Evolutionary conservation across 2,329 filamentous ascomycete genomes (phyloP), one percentile per base, ranked within the genome.

Genomic region (Alternaria sp.): DNA sequence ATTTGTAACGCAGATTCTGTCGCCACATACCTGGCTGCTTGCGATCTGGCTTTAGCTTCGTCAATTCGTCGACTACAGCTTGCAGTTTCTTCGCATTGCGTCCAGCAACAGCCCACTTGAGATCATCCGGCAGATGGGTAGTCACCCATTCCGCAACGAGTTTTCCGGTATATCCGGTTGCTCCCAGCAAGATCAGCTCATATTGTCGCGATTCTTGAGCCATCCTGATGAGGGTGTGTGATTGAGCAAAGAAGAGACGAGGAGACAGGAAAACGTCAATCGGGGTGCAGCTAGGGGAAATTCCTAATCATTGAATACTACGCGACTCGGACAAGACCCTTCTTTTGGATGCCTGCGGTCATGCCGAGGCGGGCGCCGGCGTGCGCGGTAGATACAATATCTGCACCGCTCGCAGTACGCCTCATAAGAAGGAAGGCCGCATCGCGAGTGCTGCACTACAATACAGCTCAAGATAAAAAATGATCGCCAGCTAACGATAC

Each of bases 41-140:
- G 57, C 94, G 89, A 77, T 96, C 89, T 3, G 89, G 84, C 75
- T 91, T 91, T 62, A 91, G 73, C 60, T 81, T 77, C 71, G 89
- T 88, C 76, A 94, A 85, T 58, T 92, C 88, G 56, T 88, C 83
- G 8, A 89, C 88, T 11, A 97, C 80, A 44, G 82, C 81, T 68
- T 91, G 86, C 5, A 98, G 85, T 79, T 97, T 97, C 52, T 85
- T 82, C 52, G 85, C 83, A n/a, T 92, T 94, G 25, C 94, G 91
- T 28, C 94, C 94, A 49, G 93, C 92, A 59, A 97, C 84, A 13
- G 93, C 94, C 94, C 94, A 97, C 83, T 89, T 93, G 65, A 97
- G 79, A 76, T 93, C 87, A 17, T 91, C 92, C 0, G 93, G 91
- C 1, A 93, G 83, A 67, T 87, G 82, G 13, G 85, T 85, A 56